Percentiles rank a stretch among this genome's conserved stretches.
phyloP scores from a whole-genome alignment of 2,329 filamentous ascomycete species.

The Ceratocystis variospora region DNA sequence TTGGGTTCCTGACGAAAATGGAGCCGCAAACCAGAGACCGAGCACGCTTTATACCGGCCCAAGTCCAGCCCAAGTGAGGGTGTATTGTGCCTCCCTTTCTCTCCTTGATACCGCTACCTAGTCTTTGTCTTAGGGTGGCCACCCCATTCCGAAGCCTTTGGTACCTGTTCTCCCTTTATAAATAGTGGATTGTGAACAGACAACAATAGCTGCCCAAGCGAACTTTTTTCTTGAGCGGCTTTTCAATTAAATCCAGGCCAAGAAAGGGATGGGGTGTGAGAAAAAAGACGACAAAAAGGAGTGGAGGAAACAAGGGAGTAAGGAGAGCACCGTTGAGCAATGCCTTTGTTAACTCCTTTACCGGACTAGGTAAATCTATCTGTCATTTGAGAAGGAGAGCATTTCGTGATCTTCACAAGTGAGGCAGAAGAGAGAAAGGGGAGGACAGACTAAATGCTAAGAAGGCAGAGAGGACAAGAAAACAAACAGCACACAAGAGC shows the following conservation, averaged over 20 bases:
- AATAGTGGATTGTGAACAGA: neutral
- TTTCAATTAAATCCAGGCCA: neutral
- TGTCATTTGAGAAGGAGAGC: neutral
- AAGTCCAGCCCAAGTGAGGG: neutral
- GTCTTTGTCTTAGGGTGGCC: neutral
- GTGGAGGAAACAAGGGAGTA: neutral
- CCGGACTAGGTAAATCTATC: neutral
- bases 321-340: neutral
- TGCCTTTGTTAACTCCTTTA: neutral
- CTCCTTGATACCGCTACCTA: neutral
- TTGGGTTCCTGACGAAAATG: constrained; percentile 2
- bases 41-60: neutral
- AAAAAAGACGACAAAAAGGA: neutral
- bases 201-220: constrained; percentile 2
- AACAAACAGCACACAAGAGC: neutral
- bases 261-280: neutral
- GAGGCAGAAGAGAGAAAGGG: neutral
- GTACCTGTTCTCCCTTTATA: neutral
- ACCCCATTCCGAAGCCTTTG: neutral
- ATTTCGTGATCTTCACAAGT: neutral
- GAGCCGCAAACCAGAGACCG: neutral
- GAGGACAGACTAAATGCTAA: neutral
- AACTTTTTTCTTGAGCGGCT: neutral
- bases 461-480: neutral
- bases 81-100: neutral